These are phyloP conservation scores for Clitopilus passeckerianus DNA, from an alignment of 768 basidiomycete genomes.

Conservation along the genomic window DNA sequence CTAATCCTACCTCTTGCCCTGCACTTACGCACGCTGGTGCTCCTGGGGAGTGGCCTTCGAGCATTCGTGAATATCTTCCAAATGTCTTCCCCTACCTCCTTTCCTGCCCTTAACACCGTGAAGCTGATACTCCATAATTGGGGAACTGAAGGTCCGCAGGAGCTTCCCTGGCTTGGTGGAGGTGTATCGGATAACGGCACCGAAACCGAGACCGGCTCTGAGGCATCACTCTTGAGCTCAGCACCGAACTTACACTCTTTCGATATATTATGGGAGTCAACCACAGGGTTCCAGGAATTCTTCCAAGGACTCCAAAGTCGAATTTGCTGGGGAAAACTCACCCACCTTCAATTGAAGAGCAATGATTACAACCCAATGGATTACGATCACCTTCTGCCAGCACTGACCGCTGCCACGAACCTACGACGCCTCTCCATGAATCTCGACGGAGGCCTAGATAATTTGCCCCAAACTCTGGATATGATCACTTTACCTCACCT, in stretches of 20 bases:
- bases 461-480: not conserved
- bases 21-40: not conserved
- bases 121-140: not conserved
- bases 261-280: not conserved
- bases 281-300: not conserved
- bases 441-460: not conserved
- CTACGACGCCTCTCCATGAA: not conserved
- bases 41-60: not conserved
- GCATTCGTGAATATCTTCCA: not conserved
- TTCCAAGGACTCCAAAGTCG: not conserved
- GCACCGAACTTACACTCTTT: not conserved
- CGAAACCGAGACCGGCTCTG: too few species aligned
- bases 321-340: not conserved
- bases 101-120: not conserved
- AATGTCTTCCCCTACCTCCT: not conserved
- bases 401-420: not conserved
- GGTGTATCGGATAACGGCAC: not conserved
- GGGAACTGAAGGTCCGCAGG: not conserved
- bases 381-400: not conserved
- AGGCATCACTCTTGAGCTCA: not conserved
- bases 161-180: not conserved
- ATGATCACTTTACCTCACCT: not conserved
- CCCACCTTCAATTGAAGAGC: not conserved
- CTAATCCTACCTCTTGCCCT: not conserved
- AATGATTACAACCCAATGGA: not conserved